These are phyloP conservation scores for Besnoitia besnoiti DNA, from an alignment of 169 alveolate species.

Conservation along the genomic window DNA sequence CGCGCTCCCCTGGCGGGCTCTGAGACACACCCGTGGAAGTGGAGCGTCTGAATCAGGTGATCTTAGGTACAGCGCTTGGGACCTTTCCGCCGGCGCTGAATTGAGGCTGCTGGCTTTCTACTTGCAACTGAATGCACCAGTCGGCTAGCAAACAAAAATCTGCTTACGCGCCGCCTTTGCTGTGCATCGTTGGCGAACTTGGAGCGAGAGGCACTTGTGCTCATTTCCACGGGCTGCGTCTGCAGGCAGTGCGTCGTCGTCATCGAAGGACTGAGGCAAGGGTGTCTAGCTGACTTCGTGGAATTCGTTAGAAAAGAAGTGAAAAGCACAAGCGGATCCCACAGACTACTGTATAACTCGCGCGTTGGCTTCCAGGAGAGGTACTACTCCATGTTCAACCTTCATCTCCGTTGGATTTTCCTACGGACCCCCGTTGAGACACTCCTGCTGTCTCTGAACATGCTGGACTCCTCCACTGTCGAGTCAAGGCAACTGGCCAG, in stretches of 20 bases:
- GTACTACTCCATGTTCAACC: slow-evolving; percentile 8
- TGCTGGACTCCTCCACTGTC: slow-evolving; percentile 4
- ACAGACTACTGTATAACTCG: slow-evolving; percentile 21
- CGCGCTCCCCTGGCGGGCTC: too few relatives aligned
- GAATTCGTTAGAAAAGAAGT: neutral
- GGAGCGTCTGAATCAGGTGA: too few relatives aligned
- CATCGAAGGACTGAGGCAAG: neutral
- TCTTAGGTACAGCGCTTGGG: too few relatives aligned
- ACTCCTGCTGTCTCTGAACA: neutral
- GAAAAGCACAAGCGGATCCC: neutral
- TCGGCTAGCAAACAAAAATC: too few relatives aligned
- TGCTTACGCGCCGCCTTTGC: too few relatives aligned
- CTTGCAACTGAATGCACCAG: too few relatives aligned
- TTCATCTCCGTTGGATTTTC: neutral
- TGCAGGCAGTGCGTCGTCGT: slow-evolving; percentile 18
- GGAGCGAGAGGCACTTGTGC: too few relatives aligned
- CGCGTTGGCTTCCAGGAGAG: neutral
- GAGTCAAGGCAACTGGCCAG: neutral
- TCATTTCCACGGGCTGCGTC: too few relatives aligned
- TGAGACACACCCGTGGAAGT: too few relatives aligned
- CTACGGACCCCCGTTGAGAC: slow-evolving; percentile 6
- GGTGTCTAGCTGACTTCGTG: neutral
- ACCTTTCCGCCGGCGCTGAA: too few relatives aligned
- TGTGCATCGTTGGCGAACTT: too few relatives aligned
- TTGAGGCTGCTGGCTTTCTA: too few relatives aligned